A percentile compares a stretch with the other conserved stretches of the same genome.
Conservation (phyloP, 208 protist species). For the Perkinsela sp. region DNA sequence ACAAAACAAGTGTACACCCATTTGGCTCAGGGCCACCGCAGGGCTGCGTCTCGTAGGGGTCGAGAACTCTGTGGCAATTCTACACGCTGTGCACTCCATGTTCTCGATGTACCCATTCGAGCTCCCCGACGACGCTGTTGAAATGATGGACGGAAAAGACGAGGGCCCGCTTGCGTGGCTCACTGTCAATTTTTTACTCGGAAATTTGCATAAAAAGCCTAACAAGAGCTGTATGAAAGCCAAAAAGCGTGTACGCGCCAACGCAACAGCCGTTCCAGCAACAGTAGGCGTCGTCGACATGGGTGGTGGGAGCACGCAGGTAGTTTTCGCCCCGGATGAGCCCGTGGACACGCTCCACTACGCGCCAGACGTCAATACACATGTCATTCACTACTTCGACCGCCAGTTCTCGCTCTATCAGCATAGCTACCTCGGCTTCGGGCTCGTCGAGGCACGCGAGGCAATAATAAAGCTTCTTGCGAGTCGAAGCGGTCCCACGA, state of each 20-base stretch:
- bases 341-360: slow-evolving; percentile 3
- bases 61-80: slow-evolving; percentile 4
- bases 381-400: slow-evolving; percentile 8
- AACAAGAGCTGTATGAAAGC: not conserved
- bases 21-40: slow-evolving; percentile 7
- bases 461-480: slow-evolving; percentile 11
- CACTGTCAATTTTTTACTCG: slow-evolving; percentile 41
- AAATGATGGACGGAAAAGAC: slow-evolving; percentile 34
- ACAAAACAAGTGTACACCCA: slow-evolving; percentile 7
- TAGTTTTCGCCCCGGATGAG: slow-evolving; percentile 21
- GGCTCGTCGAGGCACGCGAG: slow-evolving; percentile 20
- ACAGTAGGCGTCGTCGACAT: slow-evolving; percentile 32
- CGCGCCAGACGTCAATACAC: slow-evolving; percentile 11
- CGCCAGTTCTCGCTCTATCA: slow-evolving; percentile 19
- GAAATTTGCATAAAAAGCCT: slow-evolving; percentile 2
- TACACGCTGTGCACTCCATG: slow-evolving; percentile 4
- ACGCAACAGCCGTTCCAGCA: not conserved
- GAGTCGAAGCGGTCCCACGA: not conserved
- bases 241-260: not conserved
- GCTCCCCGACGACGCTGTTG: slow-evolving; percentile 12
- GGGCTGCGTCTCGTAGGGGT: slow-evolving; percentile 6
- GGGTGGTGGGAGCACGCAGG: slow-evolving; percentile 39
- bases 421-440: slow-evolving; percentile 44
- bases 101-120: slow-evolving; percentile 5
- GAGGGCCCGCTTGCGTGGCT: slow-evolving; percentile 48